Conservation (phyloP, 2,329 filamentous ascomycete species). For the Zymoseptoria crescenta region DNA sequence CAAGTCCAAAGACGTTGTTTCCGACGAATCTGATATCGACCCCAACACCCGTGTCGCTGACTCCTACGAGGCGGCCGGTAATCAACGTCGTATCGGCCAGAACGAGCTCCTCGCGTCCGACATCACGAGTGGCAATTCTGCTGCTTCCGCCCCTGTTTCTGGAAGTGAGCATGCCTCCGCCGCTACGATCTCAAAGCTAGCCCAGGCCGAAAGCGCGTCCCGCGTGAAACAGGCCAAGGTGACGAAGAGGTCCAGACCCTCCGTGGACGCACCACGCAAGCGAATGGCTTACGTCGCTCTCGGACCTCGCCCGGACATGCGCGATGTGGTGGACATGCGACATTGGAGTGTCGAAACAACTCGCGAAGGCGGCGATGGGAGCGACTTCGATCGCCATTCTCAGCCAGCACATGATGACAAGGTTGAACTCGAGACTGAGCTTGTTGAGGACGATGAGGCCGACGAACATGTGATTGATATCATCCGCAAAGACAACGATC, state of each 20-base stretch:
- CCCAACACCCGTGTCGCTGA: background rate
- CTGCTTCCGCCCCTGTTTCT: background rate
- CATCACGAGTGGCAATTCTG: background rate
- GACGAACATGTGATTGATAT: background rate
- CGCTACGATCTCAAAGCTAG: background rate
- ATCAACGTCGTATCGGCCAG: background rate
- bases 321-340: background rate
- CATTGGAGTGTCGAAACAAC: background rate
- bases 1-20: background rate
- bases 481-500: background rate
- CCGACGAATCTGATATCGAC: background rate
- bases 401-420: background rate
- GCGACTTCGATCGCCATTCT: background rate
- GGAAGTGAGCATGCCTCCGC: background rate
- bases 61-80: background rate
- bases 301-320: background rate
- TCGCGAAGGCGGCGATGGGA: background rate
- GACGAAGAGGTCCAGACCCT: background rate
- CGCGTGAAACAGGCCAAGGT: background rate
- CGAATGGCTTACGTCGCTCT: background rate
- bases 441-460: background rate
- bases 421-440: background rate
- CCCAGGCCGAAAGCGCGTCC: background rate
- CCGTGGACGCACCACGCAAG: background rate
- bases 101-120: background rate